A percentile compares a stretch with the other conserved stretches of the same genome.
These are phyloP conservation scores for Talaromyces albobiverticillius DNA, from an alignment of 2,329 filamentous ascomycete species.

Conservation along the genomic window DNA sequence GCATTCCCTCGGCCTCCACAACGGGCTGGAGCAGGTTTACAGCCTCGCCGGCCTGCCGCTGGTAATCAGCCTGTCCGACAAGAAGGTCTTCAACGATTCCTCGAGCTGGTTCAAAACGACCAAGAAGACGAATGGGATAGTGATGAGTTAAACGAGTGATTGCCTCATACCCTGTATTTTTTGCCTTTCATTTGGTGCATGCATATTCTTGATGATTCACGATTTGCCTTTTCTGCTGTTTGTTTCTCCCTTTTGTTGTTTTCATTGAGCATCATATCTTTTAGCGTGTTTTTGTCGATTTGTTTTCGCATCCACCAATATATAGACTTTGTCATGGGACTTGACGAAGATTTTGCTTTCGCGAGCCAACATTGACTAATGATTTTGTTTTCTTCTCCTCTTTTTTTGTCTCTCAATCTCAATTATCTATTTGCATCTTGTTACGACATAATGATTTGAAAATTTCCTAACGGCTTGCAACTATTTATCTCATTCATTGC, in stretches of 20 bases:
- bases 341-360: conserved; percentile 5
- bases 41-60: conserved; percentile 11
- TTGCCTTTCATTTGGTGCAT: background rate
- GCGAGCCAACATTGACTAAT: background rate
- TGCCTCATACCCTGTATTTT: background rate
- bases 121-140: conserved; percentile 60
- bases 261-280: background rate
- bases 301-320: background rate
- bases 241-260: background rate
- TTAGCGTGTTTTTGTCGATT: background rate
- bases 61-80: conserved; percentile 19
- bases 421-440: background rate
- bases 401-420: background rate
- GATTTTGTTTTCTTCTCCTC: too few species aligned
- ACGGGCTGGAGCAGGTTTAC: conserved; percentile 12
- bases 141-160: conserved; percentile 51
- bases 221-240: background rate
- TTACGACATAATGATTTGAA: background rate
- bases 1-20: conserved; percentile 17
- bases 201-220: conserved; percentile 4
- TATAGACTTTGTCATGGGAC: background rate
- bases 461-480: background rate
- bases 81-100: conserved; percentile 49
- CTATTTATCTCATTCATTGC: background rate
- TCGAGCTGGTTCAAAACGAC: conserved; percentile 52